phyloP scores from a whole-genome alignment of 768 basidiomycete species.

The Pisolithus orientalis region DNA sequence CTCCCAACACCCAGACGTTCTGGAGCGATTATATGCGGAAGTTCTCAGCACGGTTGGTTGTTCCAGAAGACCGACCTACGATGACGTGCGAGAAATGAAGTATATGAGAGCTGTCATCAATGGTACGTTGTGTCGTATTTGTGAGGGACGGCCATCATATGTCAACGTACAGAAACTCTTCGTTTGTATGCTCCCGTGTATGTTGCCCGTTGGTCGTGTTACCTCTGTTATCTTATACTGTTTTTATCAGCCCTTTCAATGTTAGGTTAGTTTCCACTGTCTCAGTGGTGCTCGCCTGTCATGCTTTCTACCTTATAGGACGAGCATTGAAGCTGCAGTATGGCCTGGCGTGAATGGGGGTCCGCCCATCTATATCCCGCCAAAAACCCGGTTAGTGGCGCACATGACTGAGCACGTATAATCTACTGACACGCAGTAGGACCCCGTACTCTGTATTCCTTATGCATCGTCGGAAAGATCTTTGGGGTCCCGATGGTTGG shows the following conservation, averaged over 20 bases:
- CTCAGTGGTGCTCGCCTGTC: neutral
- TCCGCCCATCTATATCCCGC: constrained; percentile 21
- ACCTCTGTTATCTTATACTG: neutral
- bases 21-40: constrained; percentile 26
- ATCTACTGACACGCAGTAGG: constrained; percentile 18
- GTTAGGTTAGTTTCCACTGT: constrained; percentile 7
- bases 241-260: constrained; percentile 18
- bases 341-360: constrained; percentile 19
- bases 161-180: constrained; percentile 19
- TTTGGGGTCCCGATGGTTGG: constrained; percentile 65
- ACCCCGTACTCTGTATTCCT: constrained; percentile 40
- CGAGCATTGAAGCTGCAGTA: constrained; percentile 14
- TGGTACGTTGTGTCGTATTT: constrained; percentile 10
- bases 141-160: neutral
- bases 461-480: constrained; percentile 57
- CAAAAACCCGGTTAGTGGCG: constrained; percentile 21
- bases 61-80: constrained; percentile 21
- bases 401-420: neutral
- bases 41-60: constrained; percentile 22
- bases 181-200: constrained; percentile 28
- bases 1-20: constrained; percentile 21
- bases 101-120: constrained; percentile 36
- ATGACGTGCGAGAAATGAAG: constrained; percentile 31
- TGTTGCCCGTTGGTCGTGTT: neutral
- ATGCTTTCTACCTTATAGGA: constrained; percentile 11